Percentiles rank a stretch among this genome's conserved stretches.
phyloP scores from a whole-genome alignment of 352 stramenopile genomes.

The Phytophthora cryptogea region DNA sequence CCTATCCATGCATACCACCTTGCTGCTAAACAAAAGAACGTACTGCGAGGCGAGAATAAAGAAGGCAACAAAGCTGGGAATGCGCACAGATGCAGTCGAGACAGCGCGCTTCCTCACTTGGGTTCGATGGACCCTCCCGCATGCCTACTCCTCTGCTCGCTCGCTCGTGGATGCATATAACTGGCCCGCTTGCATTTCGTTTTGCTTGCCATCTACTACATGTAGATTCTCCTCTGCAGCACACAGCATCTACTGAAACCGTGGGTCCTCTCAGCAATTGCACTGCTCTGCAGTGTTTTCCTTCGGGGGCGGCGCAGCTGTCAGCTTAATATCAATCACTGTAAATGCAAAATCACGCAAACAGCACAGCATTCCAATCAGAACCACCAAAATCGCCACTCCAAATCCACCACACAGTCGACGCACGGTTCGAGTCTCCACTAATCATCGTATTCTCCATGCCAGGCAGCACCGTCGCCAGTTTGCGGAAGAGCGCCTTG shows the following conservation, averaged over 20 bases:
- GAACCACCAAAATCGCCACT: constrained; percentile 1
- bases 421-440: constrained; percentile 86
- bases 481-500: constrained; percentile 98
- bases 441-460: constrained; percentile 92
- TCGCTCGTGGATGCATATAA: constrained; percentile 16
- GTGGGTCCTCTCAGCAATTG: constrained; percentile 56
- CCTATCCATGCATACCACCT: constrained; percentile 35
- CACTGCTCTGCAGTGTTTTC: constrained; percentile 71
- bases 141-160: constrained; percentile 13
- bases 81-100: constrained; percentile 10
- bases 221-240: constrained; percentile 13
- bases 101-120: constrained; percentile 7
- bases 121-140: constrained; percentile 10
- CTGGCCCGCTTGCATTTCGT: constrained; percentile 27
- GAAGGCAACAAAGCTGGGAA: constrained; percentile 15
- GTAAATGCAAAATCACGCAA: constrained; percentile 10
- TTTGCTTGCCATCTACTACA: constrained; percentile 24
- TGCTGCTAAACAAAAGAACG: constrained; percentile 31
- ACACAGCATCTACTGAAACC: constrained; percentile 21
- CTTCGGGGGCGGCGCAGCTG: constrained; percentile 76
- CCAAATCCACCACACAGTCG: background rate
- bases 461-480: constrained; percentile 97
- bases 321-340: constrained; percentile 92
- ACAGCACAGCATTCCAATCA: constrained; percentile 2
- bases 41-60: constrained; percentile 7